Base-by-base conservation (phyloP, 2,329 filamentous ascomycete genomes). In the Aspergillus sp. region DNA sequence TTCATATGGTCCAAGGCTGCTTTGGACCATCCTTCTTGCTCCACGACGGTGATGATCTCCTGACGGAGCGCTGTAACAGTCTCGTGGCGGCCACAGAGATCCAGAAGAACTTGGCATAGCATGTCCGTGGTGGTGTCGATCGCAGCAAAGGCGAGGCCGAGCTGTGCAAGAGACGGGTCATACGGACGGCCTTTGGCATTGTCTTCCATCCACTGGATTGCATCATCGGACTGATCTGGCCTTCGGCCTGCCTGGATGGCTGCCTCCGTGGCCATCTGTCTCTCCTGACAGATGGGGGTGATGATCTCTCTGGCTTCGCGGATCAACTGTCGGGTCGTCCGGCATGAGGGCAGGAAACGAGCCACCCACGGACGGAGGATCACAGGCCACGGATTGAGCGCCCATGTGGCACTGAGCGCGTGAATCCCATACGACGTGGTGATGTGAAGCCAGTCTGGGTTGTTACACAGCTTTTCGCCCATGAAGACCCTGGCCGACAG, bases 1-100 rank as follows among this genome's bases (percentile, higher is more conserved):
- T 64, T 65, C 33, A 73, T 51, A 36, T 67, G 64, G 45, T 64
- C 65, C 3, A 73, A 49, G 0, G 64, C 49, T 1, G 58, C 59
- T 48, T 68, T 69, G 11, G 52, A 60, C 59, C 60, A 68, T 0
- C 60, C 61, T 2, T 53, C 36, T 5, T 42, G 36, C 7, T 37
- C 27, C 4, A 54, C 19, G 2, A 60, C 53, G 1, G 31, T 28
- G 6, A 57, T 44, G 27, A 57, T 43, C 28, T 62, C 58, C 3
- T 54, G 29, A 2, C 58, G 46, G 2, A 61, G 34, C 2, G 42
- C 48, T 7, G 40, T 5, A 4, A 56, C 33, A 12, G 55, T n/a
- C 0, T 45, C 44, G 1, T 36, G n/a, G 3, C 31, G 39, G 1
- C 19, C 44, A 35, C 43, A 44, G 6, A 61, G 35, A 42, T 61